A percentile compares a stretch with the other conserved stretches of the same genome.
Evolutionary conservation across 2,329 filamentous ascomycete genomes (phyloP).

Genomic region (Aspergillus quadrilineatus): DNA sequence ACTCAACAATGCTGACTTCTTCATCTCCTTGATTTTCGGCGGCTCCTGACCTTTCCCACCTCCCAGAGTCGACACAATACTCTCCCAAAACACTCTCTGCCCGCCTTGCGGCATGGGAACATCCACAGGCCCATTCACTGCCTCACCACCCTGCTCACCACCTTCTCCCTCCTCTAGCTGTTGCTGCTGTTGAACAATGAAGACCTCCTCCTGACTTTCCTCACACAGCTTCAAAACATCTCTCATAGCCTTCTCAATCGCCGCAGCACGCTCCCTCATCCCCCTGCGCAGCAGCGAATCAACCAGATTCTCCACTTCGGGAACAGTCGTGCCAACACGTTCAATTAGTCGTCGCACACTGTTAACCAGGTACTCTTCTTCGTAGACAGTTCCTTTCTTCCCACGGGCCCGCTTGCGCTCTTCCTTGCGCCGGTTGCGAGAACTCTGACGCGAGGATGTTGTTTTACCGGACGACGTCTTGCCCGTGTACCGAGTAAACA

Average conservation of each 20-base stretch:
- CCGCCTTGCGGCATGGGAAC: conserved; percentile 19
- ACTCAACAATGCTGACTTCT: conserved; percentile 39
- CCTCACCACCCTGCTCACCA: conserved; percentile 25
- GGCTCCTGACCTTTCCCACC: conserved; percentile 42
- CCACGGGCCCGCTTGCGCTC: conserved; percentile 93
- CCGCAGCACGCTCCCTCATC: conserved; percentile 84
- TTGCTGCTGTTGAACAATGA: conserved; percentile 38
- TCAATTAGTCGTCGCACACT: conserved; percentile 81
- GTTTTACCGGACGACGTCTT: conserved; percentile 37
- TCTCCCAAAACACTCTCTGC: conserved; percentile 43
- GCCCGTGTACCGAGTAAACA: conserved; percentile 86
- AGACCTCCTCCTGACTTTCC: conserved; percentile 69
- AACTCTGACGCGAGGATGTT: conserved; percentile 64
- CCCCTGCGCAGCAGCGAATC: conserved; percentile 73
- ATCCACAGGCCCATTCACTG: neutral
- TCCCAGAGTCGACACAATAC: conserved; percentile 37
- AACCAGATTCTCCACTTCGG: conserved; percentile 72
- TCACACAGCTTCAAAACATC: conserved; percentile 72
- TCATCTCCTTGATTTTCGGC: conserved; percentile 54
- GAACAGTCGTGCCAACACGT: conserved; percentile 69
- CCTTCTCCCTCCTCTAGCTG: conserved; percentile 22
- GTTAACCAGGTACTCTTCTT: conserved; percentile 94
- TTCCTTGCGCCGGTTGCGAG: conserved; percentile 83
- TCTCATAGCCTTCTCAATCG: conserved; percentile 69
- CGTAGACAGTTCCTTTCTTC: conserved; percentile 95